Conservation (phyloP, 2,329 filamentous ascomycete genomes). For the Falciphora oryzae region DNA sequence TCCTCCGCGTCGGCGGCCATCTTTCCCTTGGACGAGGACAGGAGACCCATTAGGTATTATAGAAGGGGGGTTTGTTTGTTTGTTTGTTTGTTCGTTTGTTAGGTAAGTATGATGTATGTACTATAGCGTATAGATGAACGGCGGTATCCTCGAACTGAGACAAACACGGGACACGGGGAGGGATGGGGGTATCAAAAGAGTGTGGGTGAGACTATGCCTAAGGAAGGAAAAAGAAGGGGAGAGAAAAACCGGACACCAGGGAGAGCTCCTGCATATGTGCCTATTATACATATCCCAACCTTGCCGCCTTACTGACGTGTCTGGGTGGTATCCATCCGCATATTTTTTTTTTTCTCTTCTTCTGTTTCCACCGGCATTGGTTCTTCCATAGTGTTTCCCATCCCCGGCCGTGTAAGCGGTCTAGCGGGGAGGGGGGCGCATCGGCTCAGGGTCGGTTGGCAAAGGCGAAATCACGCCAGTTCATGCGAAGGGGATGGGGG, state of each 20-base stretch:
- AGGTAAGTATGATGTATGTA: not conserved
- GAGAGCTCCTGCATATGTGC: not conserved
- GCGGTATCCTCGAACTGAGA: not conserved
- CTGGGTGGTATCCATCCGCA: not conserved
- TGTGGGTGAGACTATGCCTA: not conserved
- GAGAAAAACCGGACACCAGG: not conserved
- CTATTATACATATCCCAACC: not conserved
- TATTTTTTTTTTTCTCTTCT: not conserved
- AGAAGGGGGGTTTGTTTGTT: not conserved
- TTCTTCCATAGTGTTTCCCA: not conserved
- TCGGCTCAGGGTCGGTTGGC: too few species aligned
- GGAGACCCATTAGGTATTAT: not conserved
- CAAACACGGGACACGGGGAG: not conserved
- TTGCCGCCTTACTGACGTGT: not conserved
- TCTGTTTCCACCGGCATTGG: not conserved
- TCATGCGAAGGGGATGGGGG: not conserved
- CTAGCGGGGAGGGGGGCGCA: too few species aligned
- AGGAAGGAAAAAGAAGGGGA: not conserved
- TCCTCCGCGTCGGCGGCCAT: slow-evolving; percentile 11
- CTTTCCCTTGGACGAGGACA: slow-evolving; percentile 1
- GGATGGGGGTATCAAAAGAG: not conserved
- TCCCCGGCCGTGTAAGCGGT: not conserved
- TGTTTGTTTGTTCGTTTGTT: not conserved
- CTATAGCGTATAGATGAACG: not conserved
- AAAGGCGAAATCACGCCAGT: not conserved